Evolutionary conservation across 352 stramenopile species (phyloP), one percentile per base, ranked within the genome.

Genomic region (Phytophthora fragariae): DNA sequence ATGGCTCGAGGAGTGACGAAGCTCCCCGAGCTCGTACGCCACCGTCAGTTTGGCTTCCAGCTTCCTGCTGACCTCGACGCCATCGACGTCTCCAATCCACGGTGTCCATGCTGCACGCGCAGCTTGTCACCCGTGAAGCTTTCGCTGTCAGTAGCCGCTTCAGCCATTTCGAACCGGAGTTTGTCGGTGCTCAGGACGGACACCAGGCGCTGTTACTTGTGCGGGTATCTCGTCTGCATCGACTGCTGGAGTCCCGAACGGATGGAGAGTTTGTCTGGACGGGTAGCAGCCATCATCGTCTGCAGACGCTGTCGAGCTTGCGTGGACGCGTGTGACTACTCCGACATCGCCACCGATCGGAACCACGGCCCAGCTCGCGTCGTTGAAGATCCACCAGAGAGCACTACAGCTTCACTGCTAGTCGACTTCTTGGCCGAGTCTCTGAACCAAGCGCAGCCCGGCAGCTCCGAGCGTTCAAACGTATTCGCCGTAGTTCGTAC

Each of bases 81-180:
- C 5, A 70, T 89, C 39, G 33, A 74, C 0, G 62, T 74, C 10
- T 75, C 63, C 7, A 92, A 88, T 62, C 41, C 69, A 17, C 74
- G 61, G 47, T 92, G 84, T 49, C 74, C 81, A 17, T 81, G 75
- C 60, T 92, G 84, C 55, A 84, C 74, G 17, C 79, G 77, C 37
- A 73, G 64, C 41, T 62, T 90, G 17, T 33, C 62, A 11, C 64
- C 65, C 21, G 60, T 74, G 1, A 73, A 73, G 29, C 68, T 76
- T 62, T 69, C 68, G 61, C 49, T 71, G 21, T 41, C 53, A 1
- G 55, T 21, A 33, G 55, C 63, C 11, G 63, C 63, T 3, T 64
- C 63, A 1, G 63, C 44, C 31, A 53, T 70, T 50, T 44, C 54
- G 4, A 49, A 47, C n/a, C 63, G 54, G 7, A 70, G 44, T n/a